Evolutionary conservation across 352 stramenopile species (phyloP).

Genomic region (Phytophthora hibernalis): DNA sequence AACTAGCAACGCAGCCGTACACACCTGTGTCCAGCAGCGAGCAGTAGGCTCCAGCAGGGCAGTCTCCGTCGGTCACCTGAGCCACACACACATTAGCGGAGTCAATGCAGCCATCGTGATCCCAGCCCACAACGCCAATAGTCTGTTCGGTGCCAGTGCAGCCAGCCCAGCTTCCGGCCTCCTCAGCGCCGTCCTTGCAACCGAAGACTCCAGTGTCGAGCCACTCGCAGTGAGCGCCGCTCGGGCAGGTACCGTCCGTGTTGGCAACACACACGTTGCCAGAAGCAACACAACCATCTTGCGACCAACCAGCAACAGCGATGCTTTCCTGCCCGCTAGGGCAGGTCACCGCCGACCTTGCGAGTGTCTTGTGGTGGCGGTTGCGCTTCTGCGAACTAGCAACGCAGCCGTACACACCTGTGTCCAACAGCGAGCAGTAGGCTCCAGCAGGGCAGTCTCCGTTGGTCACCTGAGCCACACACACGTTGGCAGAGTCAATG

Average conservation of each 20-base stretch:
- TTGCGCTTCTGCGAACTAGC: no score
- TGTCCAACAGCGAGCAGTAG: slow-evolving; percentile 29
- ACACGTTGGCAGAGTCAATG: slow-evolving; percentile 5
- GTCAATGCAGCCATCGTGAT: slow-evolving; percentile 29
- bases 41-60: slow-evolving; percentile 31
- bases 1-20: slow-evolving; percentile 24
- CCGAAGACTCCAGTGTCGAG: slow-evolving; percentile 41
- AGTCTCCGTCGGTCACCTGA: slow-evolving; percentile 31
- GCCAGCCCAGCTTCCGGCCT: slow-evolving; percentile 5
- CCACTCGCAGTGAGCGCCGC: slow-evolving; percentile 33
- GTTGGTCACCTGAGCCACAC: slow-evolving; percentile 12
- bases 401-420: slow-evolving; percentile 38
- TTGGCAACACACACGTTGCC: slow-evolving; percentile 31
- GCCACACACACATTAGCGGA: slow-evolving; percentile 28
- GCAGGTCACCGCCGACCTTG: no score
- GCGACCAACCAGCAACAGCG: slow-evolving; percentile 18
- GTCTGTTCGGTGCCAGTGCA: slow-evolving; percentile 25
- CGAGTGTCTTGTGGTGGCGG: no score
- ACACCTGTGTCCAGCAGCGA: slow-evolving; percentile 29
- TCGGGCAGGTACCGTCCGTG: slow-evolving; percentile 26
- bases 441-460: slow-evolving; percentile 14
- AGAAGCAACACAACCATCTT: slow-evolving; percentile 13
- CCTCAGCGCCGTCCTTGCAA: slow-evolving; percentile 22
- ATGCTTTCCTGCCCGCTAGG: slow-evolving; percentile 29
- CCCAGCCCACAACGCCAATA: slow-evolving; percentile 35